Conservation (phyloP, 257 asterid species). For the Gardenia jasminoides region DNA sequence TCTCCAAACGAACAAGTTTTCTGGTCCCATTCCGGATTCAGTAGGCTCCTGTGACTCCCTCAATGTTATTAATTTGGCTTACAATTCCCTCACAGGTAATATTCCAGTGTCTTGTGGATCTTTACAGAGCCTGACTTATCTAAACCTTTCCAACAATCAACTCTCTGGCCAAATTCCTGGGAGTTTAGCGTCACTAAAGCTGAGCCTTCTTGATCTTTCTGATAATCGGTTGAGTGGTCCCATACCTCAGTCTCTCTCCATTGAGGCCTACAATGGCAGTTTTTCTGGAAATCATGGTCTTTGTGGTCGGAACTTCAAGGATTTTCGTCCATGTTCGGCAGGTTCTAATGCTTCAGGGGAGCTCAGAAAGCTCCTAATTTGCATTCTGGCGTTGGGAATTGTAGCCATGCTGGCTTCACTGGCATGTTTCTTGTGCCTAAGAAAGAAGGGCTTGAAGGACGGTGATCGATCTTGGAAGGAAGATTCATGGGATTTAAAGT, state of each 20-base stretch:
- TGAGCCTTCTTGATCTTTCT: slow-evolving; percentile 76
- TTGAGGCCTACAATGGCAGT: slow-evolving; percentile 63
- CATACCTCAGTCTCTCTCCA: slow-evolving; percentile 57
- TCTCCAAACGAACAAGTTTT: slow-evolving; percentile 56
- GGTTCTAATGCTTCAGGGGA: slow-evolving; percentile 29
- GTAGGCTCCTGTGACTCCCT: slow-evolving; percentile 60
- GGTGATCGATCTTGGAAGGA: slow-evolving; percentile 51
- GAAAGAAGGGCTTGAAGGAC: slow-evolving; percentile 24
- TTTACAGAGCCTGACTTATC: slow-evolving; percentile 56
- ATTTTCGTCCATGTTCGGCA: slow-evolving; percentile 46
- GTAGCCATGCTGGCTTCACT: slow-evolving; percentile 37
- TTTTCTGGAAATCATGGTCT: slow-evolving; percentile 63
- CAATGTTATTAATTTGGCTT: slow-evolving; percentile 57
- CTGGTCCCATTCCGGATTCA: slow-evolving; percentile 68
- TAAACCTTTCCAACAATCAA: slow-evolving; percentile 68
- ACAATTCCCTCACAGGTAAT: slow-evolving; percentile 49
- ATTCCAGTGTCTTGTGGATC: slow-evolving; percentile 63
- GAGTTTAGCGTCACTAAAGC: slow-evolving; percentile 53
- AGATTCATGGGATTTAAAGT: slow-evolving; percentile 66
- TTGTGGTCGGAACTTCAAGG: slow-evolving; percentile 53
- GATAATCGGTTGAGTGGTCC: slow-evolving; percentile 57
- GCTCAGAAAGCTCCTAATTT: slow-evolving; percentile 33
- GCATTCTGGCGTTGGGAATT: slow-evolving; percentile 30
- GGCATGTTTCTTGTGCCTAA: slow-evolving; percentile 30
- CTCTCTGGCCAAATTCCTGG: slow-evolving; percentile 74